Conservation (phyloP, 176 grass and related monocot genomes). For the Triticum turgidum region DNA sequence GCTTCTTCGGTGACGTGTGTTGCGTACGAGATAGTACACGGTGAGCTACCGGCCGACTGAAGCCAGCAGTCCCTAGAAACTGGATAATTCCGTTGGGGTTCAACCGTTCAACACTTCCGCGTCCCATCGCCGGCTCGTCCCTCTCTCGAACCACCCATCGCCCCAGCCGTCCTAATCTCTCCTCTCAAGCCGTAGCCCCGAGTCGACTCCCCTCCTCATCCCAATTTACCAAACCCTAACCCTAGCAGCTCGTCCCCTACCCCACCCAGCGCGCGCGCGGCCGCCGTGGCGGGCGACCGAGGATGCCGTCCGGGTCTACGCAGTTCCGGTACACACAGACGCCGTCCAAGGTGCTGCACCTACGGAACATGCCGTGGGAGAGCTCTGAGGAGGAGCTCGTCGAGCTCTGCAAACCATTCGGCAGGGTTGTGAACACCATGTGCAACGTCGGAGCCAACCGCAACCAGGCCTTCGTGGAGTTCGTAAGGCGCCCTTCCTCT, state of each 20-base stretch:
- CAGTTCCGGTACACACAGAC: slow-evolving; percentile 95
- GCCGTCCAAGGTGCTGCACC: slow-evolving; percentile 97
- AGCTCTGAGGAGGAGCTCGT: slow-evolving; percentile 95
- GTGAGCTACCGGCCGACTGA: no score
- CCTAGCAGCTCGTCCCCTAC: slow-evolving; percentile 16
- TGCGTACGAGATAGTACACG: no score
- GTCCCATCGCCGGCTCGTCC: no score
- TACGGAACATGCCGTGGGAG: slow-evolving; percentile 97
- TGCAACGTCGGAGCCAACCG: slow-evolving; percentile 95
- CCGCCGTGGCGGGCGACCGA: slow-evolving; percentile 12
- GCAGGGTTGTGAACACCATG: slow-evolving; percentile 92
- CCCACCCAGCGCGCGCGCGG: neutral
- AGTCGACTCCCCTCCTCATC: neutral
- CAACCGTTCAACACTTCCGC: no score
- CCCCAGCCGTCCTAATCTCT: no score
- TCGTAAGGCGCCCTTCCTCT: slow-evolving; percentile 49
- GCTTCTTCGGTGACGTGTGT: no score
- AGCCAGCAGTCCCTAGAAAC: no score
- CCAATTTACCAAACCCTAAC: slow-evolving; percentile 36
- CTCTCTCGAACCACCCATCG: no score
- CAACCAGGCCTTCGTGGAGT: slow-evolving; percentile 98
- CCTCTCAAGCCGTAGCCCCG: neutral
- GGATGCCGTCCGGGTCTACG: slow-evolving; percentile 74
- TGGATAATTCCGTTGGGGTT: no score
- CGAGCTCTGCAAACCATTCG: slow-evolving; percentile 86